Percentiles rank a stretch among this genome's conserved stretches.
Evolutionary conservation across 164 flowering plant species (phyloP).

Genomic region (Aristolochia contorta): DNA sequence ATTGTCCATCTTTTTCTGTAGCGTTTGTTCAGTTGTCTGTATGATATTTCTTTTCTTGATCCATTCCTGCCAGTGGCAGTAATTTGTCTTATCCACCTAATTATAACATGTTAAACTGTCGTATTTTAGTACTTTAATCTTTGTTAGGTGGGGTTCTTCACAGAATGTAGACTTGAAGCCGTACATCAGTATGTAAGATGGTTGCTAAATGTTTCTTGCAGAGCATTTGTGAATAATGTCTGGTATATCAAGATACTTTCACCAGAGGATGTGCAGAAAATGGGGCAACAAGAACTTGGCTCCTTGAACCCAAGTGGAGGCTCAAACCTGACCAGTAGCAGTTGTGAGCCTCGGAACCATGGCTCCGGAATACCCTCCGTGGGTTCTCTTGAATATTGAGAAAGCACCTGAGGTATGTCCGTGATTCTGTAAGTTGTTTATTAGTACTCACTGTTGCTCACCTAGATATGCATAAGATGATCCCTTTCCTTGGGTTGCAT

Average conservation of each 20-base stretch:
- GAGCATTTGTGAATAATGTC: conserved; percentile 76
- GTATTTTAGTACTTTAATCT: too few relatives aligned
- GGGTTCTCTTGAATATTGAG: conserved; percentile 31
- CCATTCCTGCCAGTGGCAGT: neutral
- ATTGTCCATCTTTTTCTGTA: too few relatives aligned
- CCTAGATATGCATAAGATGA: too few relatives aligned
- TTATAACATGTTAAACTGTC: neutral
- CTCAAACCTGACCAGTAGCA: conserved; percentile 22
- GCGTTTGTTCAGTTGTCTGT: too few relatives aligned
- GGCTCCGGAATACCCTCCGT: conserved; percentile 26
- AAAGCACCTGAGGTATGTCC: conserved; percentile 13
- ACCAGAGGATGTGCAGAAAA: conserved; percentile 56
- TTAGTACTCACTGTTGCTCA: neutral
- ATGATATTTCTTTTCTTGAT: neutral
- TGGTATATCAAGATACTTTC: conserved; percentile 90
- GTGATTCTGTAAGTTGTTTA: neutral
- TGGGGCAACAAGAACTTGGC: conserved; percentile 43
- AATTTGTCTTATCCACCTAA: neutral
- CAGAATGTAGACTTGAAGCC: too few relatives aligned
- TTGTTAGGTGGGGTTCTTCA: too few relatives aligned
- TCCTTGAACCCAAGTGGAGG: conserved; percentile 25
- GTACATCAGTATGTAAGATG: neutral
- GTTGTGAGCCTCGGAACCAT: conserved; percentile 24
- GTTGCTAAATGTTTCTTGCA: conserved; percentile 15
- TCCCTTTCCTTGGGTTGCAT: too few relatives aligned